Percentiles rank a stretch among this genome's conserved stretches.
Conservation (phyloP, 768 basidiomycete genomes). For the Agaricus blazei region DNA sequence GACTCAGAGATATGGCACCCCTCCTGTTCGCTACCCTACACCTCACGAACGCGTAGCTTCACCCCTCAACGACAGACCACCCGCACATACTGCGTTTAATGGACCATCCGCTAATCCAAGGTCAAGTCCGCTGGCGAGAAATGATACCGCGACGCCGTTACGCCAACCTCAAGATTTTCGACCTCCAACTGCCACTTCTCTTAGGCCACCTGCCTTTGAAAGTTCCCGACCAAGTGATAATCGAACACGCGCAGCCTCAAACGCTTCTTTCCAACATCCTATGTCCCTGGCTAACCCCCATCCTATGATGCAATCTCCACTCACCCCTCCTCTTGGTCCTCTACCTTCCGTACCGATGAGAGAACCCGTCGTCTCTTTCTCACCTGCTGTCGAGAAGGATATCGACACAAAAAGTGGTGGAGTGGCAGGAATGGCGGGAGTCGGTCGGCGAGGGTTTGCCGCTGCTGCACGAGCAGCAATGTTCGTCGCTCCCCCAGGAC, state of each 20-base stretch:
- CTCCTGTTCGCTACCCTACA: slow-evolving; percentile 6
- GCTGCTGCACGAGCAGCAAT: slow-evolving; percentile 59
- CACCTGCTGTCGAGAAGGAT: slow-evolving; percentile 18
- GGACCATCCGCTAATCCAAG: slow-evolving; percentile 23
- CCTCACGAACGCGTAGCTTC: slow-evolving; percentile 22
- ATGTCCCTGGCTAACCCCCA: not conserved
- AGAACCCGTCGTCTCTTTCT: not conserved
- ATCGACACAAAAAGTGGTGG: slow-evolving; percentile 73
- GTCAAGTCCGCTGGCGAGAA: slow-evolving; percentile 29
- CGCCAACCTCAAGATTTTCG: slow-evolving; percentile 11
- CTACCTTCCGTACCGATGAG: slow-evolving; percentile 16
- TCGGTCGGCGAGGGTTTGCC: slow-evolving; percentile 80
- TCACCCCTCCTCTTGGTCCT: not conserved
- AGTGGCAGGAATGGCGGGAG: slow-evolving; percentile 86
- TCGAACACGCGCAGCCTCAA: slow-evolving; percentile 1
- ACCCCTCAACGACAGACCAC: slow-evolving; percentile 22
- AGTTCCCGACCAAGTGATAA: not conserved
- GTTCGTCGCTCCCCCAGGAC: slow-evolving; percentile 22
- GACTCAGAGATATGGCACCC: slow-evolving; percentile 11
- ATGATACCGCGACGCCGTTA: slow-evolving; percentile 14
- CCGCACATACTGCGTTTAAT: slow-evolving; percentile 18
- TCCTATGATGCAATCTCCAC: not conserved
- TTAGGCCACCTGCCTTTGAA: not conserved
- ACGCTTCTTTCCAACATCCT: not conserved
- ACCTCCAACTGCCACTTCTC: slow-evolving; percentile 6